These are phyloP conservation scores for Cystobasidium onofrii DNA, from an alignment of 768 basidiomycete species.

Conservation along the genomic window DNA sequence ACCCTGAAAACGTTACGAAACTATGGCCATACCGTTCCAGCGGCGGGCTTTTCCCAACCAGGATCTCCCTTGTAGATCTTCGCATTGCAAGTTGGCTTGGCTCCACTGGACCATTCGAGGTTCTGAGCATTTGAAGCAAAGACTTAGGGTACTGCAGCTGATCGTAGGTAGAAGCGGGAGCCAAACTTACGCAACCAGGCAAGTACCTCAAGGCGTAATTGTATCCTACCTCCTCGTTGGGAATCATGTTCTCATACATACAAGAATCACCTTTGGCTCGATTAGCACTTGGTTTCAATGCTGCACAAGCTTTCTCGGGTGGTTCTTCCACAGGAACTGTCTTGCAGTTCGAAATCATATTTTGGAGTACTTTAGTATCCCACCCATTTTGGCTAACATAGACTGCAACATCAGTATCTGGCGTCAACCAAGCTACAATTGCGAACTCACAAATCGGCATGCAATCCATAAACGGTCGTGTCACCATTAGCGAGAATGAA, in stretches of 20 bases:
- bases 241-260: conserved; percentile 4
- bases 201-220: background rate
- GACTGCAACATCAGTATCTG: background rate
- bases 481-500: conserved; percentile 53
- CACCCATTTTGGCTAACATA: conserved; percentile 51
- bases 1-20: background rate
- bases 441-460: conserved; percentile 52
- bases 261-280: background rate
- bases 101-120: conserved; percentile 1
- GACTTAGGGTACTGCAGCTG: no score
- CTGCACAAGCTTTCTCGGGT: conserved; percentile 2
- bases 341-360: conserved; percentile 49
- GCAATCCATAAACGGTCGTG: conserved; percentile 58
- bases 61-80: background rate
- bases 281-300: background rate
- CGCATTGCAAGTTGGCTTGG: conserved; percentile 7
- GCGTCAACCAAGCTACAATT: background rate
- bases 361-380: conserved; percentile 54
- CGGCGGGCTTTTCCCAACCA: background rate
- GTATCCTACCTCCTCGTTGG: conserved; percentile 3
- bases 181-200: background rate
- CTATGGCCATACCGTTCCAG: conserved; percentile 11
- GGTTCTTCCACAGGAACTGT: conserved; percentile 18
- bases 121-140: background rate
- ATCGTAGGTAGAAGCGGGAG: no score